A percentile compares a stretch with the other conserved stretches of the same genome.
Conservation (phyloP, 108 stramenopile species). For the Conticribra guillardii region DNA sequence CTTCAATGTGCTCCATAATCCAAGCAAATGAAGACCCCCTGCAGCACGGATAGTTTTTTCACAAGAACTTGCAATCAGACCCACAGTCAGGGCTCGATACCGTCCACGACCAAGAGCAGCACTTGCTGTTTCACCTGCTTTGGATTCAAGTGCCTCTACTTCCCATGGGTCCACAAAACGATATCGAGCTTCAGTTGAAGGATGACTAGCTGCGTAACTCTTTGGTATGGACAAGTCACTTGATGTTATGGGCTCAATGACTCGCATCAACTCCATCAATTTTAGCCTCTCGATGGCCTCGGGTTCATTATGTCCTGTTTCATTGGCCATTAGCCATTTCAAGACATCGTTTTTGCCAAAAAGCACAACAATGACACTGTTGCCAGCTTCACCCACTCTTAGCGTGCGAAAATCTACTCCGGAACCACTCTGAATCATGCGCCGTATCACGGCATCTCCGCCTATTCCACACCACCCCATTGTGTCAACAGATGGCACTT, state of each 20-base stretch:
- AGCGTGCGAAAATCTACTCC: conserved; percentile 87
- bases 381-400: conserved; percentile 78
- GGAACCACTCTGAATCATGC: conserved; percentile 80
- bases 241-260: conserved; percentile 80
- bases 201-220: conserved; percentile 36
- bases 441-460: conserved; percentile 72
- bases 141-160: conserved; percentile 78
- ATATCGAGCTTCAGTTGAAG: conserved; percentile 64
- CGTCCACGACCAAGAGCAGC: conserved; percentile 75
- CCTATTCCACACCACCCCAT: conserved; percentile 31
- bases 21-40: conserved; percentile 72
- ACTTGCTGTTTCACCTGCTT: conserved; percentile 74
- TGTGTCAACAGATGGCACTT: conserved; percentile 39
- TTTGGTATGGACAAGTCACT: conserved; percentile 45
- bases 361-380: conserved; percentile 83
- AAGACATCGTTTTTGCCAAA: conserved; percentile 78
- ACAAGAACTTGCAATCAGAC: conserved; percentile 61
- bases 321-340: conserved; percentile 69
- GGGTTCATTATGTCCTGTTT: conserved; percentile 54
- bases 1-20: conserved; percentile 68
- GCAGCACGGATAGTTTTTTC: conserved; percentile 59
- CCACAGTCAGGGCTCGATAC: conserved; percentile 68
- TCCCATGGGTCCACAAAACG: conserved; percentile 92
- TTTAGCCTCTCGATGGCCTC: conserved; percentile 63
- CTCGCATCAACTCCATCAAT: conserved; percentile 67